Conservation (phyloP, 257 asterid genomes). For the Penstemon newberryi region DNA sequence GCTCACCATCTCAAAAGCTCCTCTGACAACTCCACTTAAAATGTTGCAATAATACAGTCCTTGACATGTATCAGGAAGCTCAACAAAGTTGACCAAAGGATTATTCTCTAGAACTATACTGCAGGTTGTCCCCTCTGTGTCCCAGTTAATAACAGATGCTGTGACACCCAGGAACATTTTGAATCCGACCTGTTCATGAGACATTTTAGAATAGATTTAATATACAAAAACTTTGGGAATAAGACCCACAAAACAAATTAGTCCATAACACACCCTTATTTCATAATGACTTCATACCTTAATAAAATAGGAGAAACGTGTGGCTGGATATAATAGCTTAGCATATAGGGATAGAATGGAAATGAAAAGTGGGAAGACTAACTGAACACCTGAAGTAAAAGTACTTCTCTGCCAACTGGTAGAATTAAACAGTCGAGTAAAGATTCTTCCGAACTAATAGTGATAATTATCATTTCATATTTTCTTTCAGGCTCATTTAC, state of each 20-base stretch:
- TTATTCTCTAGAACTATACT: conserved; percentile 89
- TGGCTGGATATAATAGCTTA: neutral
- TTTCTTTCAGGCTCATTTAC: no score
- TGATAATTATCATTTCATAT: no score
- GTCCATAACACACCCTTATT: no score
- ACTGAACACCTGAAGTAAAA: neutral
- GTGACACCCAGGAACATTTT: conserved; percentile 84
- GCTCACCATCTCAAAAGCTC: conserved; percentile 97
- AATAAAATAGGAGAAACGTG: no score
- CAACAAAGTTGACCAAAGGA: conserved; percentile 95
- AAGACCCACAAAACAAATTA: neutral
- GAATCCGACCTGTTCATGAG: conserved; percentile 58
- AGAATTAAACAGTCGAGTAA: no score
- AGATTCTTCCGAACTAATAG: no score
- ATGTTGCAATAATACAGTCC: conserved; percentile 93
- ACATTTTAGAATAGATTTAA: neutral
- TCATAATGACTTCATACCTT: no score
- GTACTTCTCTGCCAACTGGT: no score
- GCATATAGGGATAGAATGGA: neutral
- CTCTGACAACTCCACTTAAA: conserved; percentile 88
- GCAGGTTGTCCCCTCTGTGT: conserved; percentile 91
- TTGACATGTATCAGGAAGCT: conserved; percentile 97
- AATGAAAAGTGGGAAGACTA: neutral
- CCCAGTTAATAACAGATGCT: conserved; percentile 76
- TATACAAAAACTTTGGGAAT: neutral